Base-by-base conservation (phyloP, 306 rosid species). In the Castanea mollissima region DNA sequence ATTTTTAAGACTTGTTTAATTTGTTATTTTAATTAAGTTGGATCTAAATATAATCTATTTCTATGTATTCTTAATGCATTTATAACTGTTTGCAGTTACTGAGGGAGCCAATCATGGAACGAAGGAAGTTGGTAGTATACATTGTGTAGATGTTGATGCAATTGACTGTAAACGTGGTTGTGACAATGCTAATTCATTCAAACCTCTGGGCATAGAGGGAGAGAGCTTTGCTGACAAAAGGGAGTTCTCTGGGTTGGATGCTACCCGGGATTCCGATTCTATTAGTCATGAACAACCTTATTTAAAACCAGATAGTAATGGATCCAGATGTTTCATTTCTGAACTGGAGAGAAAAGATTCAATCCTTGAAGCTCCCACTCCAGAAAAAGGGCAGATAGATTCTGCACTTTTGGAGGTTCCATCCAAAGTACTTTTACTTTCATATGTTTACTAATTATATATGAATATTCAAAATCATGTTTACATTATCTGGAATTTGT, bases 351-450 rank as follows among this genome's bases (percentile, higher is more conserved):
- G 41, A 73, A 71, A 76, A 68, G 84, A 78, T 75, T 86, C 83
- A 56, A 73, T 63, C 76, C 75, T 71, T 35, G 75, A 54, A 35
- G 75, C 73, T 52, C 73, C 92, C 81, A 59, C 76, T 32, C 86
- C 79, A 59, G 87, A 57, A 78, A 78, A 34, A 55, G 74, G 77
- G 76, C 84, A 80, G 76, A 85, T 87, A 57, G 88, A 85, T 78
- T 57, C 52, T 86, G 75, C 75, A 73, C 83, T 60, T 75, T 79
- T 80, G 32, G 88, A 87, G 75, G 82, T 89, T 76, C 83, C 87
- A 18, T 85, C 87, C 85, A 84, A 74, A 81, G 94, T 92, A 89
- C 73, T 81, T 84, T 71, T 65, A 60, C 85, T 85, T 83, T 34
- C 67, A 57, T 15, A 80, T 55, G 29, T 56, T 69, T 80, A 25